Evolutionary conservation across 768 basidiomycete species (phyloP), one percentile per base, ranked within the genome.

Genomic region (Rickenella mellea): DNA sequence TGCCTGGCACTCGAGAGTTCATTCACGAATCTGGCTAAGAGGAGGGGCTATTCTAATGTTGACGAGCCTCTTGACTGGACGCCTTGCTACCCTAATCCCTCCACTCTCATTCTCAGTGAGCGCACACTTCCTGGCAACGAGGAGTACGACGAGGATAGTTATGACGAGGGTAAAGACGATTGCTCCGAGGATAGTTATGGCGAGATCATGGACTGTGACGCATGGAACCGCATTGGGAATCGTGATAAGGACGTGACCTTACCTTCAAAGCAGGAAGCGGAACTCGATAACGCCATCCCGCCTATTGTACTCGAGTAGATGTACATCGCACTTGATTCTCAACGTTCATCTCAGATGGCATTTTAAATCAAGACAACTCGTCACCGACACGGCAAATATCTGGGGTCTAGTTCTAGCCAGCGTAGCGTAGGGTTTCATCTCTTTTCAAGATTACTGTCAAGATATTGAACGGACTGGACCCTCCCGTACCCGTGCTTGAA

Each of bases 391-490:
- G n/a, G n/a, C n/a, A n/a, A n/a, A n/a, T n/a, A n/a, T n/a, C n/a
- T n/a, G n/a, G n/a, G n/a, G n/a, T n/a, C n/a, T n/a, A n/a, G n/a
- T n/a, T n/a, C n/a, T n/a, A n/a, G n/a, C n/a, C n/a, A n/a, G n/a
- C n/a, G n/a, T n/a, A n/a, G n/a, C n/a, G n/a, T n/a, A n/a, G n/a
- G n/a, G n/a, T 80, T 57, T 71, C 80, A 27, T 67, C 78, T 6
- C 54, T 71, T 20, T 78, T 80, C 68, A 76, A 76, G 38, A 62
- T 78, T 3, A 60, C 70, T 5, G 81, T 85, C 35, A 84, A 85
- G 60, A 66, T 64, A 46, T 58, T 86, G 44, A 73, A 76, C 44
- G 60, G 56, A 15, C 60, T 80, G 5, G 73, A 79, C 46, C 63
- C 70, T 9, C 80, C 78, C 1, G 71, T 80, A 10, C 69, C 74